Evolutionary conservation across 2,329 filamentous ascomycete species (phyloP).

Genomic region (Penicillium olsonii): DNA sequence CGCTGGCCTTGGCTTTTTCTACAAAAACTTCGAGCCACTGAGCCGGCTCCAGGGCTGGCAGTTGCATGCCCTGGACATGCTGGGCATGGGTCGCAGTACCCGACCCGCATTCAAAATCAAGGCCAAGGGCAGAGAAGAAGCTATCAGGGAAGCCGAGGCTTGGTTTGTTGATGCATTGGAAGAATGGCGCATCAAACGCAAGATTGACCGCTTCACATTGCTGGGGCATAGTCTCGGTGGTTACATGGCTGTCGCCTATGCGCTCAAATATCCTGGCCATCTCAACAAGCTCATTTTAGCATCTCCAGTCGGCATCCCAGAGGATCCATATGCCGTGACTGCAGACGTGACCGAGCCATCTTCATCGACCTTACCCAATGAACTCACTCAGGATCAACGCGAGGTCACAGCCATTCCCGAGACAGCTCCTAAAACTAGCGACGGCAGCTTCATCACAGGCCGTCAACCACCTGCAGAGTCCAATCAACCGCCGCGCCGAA

Average conservation of each 20-base stretch:
- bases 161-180: slow-evolving; percentile 97
- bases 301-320: slow-evolving; percentile 90
- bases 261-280: slow-evolving; percentile 90
- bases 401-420: slow-evolving; percentile 36
- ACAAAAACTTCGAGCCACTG: slow-evolving; percentile 92
- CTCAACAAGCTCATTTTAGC: slow-evolving; percentile 95
- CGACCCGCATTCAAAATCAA: slow-evolving; percentile 82
- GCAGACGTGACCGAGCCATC: slow-evolving; percentile 76
- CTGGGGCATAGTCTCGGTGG: slow-evolving; percentile 92
- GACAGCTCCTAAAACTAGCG: slow-evolving; percentile 40
- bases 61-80: slow-evolving; percentile 88
- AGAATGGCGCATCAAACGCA: slow-evolving; percentile 87
- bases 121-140: slow-evolving; percentile 75
- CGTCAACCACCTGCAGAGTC: slow-evolving; percentile 35
- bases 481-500: slow-evolving; percentile 57
- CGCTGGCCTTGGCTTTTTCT: slow-evolving; percentile 94
- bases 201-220: slow-evolving; percentile 90
- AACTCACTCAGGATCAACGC: slow-evolving; percentile 75
- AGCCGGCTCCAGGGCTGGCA: slow-evolving; percentile 80
- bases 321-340: slow-evolving; percentile 85
- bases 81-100: slow-evolving; percentile 89
- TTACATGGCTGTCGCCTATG: slow-evolving; percentile 93
- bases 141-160: slow-evolving; percentile 84
- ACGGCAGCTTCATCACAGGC: slow-evolving; percentile 59
- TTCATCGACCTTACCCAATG: slow-evolving; percentile 71